Percentiles rank a stretch among this genome's conserved stretches.
Conservation (phyloP, 208 protist genomes). For the Acanthamoeba healyi region DNA sequence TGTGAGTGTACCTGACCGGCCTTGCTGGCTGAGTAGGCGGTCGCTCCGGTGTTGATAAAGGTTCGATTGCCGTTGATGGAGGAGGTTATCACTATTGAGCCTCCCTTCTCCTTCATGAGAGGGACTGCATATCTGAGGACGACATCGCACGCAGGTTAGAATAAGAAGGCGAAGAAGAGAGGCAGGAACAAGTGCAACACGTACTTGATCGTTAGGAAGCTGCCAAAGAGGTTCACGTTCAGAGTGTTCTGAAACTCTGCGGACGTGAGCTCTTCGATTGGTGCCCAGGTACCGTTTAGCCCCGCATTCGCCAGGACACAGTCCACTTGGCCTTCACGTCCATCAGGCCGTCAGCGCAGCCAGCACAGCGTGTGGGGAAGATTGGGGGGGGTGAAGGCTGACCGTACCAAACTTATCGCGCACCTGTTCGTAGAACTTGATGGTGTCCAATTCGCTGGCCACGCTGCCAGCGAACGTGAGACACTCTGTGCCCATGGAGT, state of each 20-base stretch:
- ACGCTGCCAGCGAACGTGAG: slow-evolving; percentile 33
- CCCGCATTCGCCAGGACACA: slow-evolving; percentile 65
- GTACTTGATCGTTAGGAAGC: slow-evolving; percentile 37
- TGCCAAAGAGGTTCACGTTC: slow-evolving; percentile 45
- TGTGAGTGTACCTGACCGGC: slow-evolving; percentile 7
- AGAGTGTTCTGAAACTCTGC: slow-evolving; percentile 57
- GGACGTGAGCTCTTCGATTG: slow-evolving; percentile 72
- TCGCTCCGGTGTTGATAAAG: slow-evolving; percentile 60
- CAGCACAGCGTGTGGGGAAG: background rate
- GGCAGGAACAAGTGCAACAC: background rate
- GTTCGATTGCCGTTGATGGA: slow-evolving; percentile 62
- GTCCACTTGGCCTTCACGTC: slow-evolving; percentile 60
- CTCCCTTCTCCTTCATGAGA: slow-evolving; percentile 47
- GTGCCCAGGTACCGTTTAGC: slow-evolving; percentile 69
- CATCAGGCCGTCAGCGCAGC: no score
- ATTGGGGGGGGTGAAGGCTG: background rate
- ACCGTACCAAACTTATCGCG: background rate
- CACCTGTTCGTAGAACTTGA: slow-evolving; percentile 17
- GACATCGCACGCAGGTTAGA: background rate
- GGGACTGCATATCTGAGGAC: background rate
- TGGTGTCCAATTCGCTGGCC: slow-evolving; percentile 16
- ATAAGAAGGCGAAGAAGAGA: background rate
- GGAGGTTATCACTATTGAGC: slow-evolving; percentile 41
- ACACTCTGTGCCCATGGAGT: slow-evolving; percentile 1
- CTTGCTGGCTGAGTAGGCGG: slow-evolving; percentile 62